These are phyloP conservation scores for Lactarius sanguifluus DNA, from an alignment of 768 basidiomycete species.

Conservation along the genomic window DNA sequence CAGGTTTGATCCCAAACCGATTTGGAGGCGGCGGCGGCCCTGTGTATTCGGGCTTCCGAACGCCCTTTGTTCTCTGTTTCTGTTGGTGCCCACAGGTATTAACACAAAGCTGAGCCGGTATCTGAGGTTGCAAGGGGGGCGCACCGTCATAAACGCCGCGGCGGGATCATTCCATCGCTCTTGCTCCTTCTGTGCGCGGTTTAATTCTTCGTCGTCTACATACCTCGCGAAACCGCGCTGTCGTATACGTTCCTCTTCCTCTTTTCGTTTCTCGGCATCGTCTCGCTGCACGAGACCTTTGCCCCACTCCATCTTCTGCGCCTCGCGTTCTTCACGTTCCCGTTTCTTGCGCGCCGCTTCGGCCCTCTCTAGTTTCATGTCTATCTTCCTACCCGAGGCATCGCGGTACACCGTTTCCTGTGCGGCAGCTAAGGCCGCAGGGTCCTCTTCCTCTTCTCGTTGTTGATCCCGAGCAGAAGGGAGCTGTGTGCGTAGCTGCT, in stretches of 20 bases:
- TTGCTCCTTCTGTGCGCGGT: slow-evolving; percentile 76
- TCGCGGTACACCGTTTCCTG: slow-evolving; percentile 97
- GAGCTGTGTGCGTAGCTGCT: slow-evolving; percentile 66
- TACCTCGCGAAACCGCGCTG: slow-evolving; percentile 69
- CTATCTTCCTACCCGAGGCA: slow-evolving; percentile 81
- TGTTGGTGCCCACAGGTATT: slow-evolving; percentile 34
- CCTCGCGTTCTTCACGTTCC: slow-evolving; percentile 82
- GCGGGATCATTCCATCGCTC: slow-evolving; percentile 98
- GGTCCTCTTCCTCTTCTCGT: slow-evolving; percentile 42
- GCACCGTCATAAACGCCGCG: slow-evolving; percentile 85
- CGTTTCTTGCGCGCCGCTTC: slow-evolving; percentile 81
- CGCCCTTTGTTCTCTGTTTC: slow-evolving; percentile 75
- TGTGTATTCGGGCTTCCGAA: slow-evolving; percentile 78
- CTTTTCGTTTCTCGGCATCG: slow-evolving; percentile 64
- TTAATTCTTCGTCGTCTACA: slow-evolving; percentile 82
- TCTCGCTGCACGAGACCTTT: slow-evolving; percentile 91
- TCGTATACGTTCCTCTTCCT: slow-evolving; percentile 68
- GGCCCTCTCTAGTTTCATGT: slow-evolving; percentile 79
- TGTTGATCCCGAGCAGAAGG: slow-evolving; percentile 41
- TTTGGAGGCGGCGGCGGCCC: slow-evolving; percentile 93
- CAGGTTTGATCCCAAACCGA: slow-evolving; percentile 92
- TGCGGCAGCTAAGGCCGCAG: slow-evolving; percentile 57
- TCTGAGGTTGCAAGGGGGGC: slow-evolving; percentile 32
- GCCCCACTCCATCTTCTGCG: slow-evolving; percentile 95
- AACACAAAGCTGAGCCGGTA: not conserved